phyloP scores from a whole-genome alignment of 2,329 filamentous ascomycete genomes.

The Nothophoma quercina region DNA sequence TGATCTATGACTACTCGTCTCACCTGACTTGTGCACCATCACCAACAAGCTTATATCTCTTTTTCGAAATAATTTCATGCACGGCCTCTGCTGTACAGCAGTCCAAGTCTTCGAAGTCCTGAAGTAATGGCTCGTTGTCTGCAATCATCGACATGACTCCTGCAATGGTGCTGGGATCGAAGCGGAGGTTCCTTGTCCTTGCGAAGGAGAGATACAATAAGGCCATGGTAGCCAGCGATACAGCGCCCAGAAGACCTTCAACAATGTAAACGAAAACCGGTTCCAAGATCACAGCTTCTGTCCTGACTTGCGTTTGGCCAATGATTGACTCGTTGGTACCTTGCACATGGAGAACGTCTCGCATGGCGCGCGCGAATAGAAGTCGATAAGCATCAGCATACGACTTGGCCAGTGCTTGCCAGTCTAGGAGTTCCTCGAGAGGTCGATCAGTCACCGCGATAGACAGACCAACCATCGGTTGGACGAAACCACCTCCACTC shows the following conservation, averaged over 20 bases:
- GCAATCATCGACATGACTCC: constrained; percentile 46
- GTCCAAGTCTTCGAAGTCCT: neutral
- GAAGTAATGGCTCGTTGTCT: constrained; percentile 31
- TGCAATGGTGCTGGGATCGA: constrained; percentile 49
- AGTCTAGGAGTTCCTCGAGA: constrained; percentile 46
- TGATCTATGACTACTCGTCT: too few species aligned
- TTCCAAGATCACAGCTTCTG: constrained; percentile 48
- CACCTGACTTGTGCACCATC: constrained; percentile 8
- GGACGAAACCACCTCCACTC: neutral
- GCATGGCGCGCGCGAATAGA: constrained; percentile 51
- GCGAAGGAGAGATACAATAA: constrained; percentile 35
- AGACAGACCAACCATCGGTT: constrained; percentile 50
- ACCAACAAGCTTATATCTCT: neutral
- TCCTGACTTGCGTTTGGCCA: constrained; percentile 30
- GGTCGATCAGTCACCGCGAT: constrained; percentile 37
- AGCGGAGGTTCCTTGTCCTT: constrained; percentile 28
- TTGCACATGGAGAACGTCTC: constrained; percentile 43
- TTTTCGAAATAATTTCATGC: too few species aligned
- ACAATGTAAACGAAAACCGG: constrained; percentile 50
- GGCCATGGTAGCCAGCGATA: constrained; percentile 30
- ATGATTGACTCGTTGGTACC: neutral
- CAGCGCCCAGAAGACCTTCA: constrained; percentile 40
- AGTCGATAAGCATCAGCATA: constrained; percentile 54
- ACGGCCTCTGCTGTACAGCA: too few species aligned
- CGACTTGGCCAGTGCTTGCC: constrained; percentile 37